phyloP scores from a whole-genome alignment of 805 yeast species.

The Phaffomyces thermotolerans region DNA sequence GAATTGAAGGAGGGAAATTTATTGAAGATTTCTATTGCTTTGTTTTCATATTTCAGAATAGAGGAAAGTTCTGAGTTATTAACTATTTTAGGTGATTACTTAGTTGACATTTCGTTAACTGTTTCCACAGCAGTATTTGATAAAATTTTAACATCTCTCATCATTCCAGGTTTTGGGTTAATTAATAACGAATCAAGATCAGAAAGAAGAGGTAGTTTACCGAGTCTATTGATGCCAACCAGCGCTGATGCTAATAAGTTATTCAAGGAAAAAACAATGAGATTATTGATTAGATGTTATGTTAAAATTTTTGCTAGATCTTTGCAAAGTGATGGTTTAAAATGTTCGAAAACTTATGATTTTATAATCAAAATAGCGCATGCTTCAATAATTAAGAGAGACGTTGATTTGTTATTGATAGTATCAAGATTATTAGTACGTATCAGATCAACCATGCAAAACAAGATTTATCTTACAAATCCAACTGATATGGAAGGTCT shows the following conservation, averaged over 20 bases:
- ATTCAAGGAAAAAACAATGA: slow-evolving; percentile 12
- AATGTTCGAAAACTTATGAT: slow-evolving; percentile 22
- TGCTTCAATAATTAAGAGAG: slow-evolving; percentile 28
- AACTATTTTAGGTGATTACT: slow-evolving; percentile 23
- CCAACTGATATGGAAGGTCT: slow-evolving; percentile 62
- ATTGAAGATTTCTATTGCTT: slow-evolving; percentile 7
- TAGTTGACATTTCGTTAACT: slow-evolving; percentile 18
- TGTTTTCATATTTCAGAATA: slow-evolving; percentile 14
- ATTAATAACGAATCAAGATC: not conserved
- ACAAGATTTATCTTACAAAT: slow-evolving; percentile 39
- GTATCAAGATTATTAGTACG: slow-evolving; percentile 47
- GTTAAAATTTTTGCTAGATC: slow-evolving; percentile 24
- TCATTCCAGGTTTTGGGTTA: slow-evolving; percentile 17
- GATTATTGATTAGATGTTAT: slow-evolving; percentile 16
- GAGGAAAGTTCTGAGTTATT: slow-evolving; percentile 25
- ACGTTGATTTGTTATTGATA: slow-evolving; percentile 35
- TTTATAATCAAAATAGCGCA: slow-evolving; percentile 27
- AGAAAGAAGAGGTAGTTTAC: slow-evolving; percentile 24
- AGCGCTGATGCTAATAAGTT: not conserved
- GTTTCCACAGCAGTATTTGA: slow-evolving; percentile 11
- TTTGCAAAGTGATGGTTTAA: slow-evolving; percentile 19
- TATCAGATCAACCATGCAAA: slow-evolving; percentile 41
- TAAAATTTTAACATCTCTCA: slow-evolving; percentile 19
- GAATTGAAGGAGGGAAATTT: slow-evolving; percentile 9
- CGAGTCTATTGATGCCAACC: slow-evolving; percentile 8